phyloP scores from a whole-genome alignment of 306 rosid species.

The Castanopsis chinensis region DNA sequence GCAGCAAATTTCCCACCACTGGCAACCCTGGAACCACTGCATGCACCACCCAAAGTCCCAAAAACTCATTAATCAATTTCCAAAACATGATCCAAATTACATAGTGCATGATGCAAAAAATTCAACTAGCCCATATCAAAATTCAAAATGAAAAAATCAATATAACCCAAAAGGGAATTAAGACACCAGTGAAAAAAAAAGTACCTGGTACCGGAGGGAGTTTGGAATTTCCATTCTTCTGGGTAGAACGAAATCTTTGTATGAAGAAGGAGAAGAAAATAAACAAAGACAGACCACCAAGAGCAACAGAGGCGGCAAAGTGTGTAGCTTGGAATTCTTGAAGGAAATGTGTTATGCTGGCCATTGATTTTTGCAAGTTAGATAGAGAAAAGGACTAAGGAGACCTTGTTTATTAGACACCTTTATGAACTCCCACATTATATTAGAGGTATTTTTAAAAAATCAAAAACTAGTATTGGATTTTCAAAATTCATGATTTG shows the following conservation, averaged over 20 bases:
- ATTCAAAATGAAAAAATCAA: not conserved
- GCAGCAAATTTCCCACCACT: conserved; percentile 80
- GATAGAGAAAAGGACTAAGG: not conserved
- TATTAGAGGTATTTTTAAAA: too few species aligned
- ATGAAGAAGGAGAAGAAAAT: conserved; percentile 16
- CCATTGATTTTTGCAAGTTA: conserved; percentile 8
- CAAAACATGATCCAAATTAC: not conserved
- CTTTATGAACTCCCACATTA: too few species aligned
- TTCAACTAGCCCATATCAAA: too few species aligned
- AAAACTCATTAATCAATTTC: not conserved
- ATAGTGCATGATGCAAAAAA: not conserved
- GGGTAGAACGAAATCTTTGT: not conserved
- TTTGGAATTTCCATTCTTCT: conserved; percentile 16
- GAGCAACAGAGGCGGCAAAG: conserved; percentile 20
- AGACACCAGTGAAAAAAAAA: not conserved
- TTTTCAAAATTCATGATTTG: too few species aligned
- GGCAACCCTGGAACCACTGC: conserved; percentile 85
- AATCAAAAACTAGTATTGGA: too few species aligned
- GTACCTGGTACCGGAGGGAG: conserved; percentile 73
- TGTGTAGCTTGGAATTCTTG: conserved; percentile 28
- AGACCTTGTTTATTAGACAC: not conserved
- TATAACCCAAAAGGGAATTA: not conserved
- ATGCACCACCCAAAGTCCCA: conserved; percentile 34
- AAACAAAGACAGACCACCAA: conserved; percentile 49
- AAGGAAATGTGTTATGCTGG: conserved; percentile 6